phyloP scores from a whole-genome alignment of 1,284 basidiomycete species.

The Inonotus obliquus region DNA sequence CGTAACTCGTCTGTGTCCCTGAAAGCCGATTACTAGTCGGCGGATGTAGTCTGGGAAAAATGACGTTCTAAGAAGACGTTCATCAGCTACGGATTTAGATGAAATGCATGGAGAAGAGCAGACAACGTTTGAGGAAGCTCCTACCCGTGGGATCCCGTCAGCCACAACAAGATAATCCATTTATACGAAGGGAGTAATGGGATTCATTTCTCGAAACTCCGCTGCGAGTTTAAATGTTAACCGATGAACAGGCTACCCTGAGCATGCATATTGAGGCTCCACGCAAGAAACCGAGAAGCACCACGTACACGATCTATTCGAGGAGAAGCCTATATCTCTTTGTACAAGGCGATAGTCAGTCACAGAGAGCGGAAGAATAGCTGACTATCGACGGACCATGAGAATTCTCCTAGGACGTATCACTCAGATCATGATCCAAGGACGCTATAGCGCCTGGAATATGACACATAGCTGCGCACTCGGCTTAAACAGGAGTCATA shows the following conservation, averaged over 20 bases:
- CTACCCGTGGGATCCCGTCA: background rate
- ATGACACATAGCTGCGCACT: background rate
- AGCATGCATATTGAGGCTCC: background rate
- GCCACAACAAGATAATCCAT: background rate
- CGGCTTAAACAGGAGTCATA: background rate
- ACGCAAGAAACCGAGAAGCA: background rate
- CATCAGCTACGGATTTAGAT: no score
- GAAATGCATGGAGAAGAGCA: background rate
- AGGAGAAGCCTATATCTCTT: background rate
- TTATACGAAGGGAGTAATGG: background rate
- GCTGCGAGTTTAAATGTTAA: background rate
- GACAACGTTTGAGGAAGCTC: background rate
- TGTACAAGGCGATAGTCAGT: background rate
- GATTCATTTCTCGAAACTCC: background rate
- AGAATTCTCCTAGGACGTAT: slow-evolving; percentile 4
- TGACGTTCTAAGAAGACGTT: background rate
- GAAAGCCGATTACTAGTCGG: background rate
- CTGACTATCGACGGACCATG: background rate
- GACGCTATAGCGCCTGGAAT: background rate
- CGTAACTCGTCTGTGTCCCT: background rate
- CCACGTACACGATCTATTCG: background rate
- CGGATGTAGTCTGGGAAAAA: background rate
- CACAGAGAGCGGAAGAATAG: background rate
- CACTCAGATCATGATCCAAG: background rate
- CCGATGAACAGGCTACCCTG: background rate